Evolutionary conservation across 2,329 filamentous ascomycete genomes (phyloP).

Genomic region (Claviceps pazoutovae): DNA sequence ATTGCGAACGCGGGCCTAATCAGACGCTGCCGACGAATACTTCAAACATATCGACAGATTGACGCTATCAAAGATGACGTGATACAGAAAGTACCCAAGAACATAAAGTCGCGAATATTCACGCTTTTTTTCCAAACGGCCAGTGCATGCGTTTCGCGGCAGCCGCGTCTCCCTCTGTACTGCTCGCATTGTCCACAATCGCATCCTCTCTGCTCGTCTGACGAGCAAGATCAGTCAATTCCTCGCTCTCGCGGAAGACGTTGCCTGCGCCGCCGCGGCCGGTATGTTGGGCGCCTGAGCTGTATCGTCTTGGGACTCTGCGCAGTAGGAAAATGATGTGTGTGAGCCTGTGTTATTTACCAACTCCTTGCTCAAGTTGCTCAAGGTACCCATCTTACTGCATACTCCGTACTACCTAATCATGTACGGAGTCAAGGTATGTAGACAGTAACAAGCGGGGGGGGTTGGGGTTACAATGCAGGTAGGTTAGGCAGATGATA

Average conservation of each 20-base stretch:
- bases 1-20: no score
- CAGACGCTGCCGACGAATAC: no score
- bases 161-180: slow-evolving; percentile 9
- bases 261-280: slow-evolving; percentile 69
- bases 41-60: no score
- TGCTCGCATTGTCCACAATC: slow-evolving; percentile 16
- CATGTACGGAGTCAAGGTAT: no score
- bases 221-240: slow-evolving; percentile 18
- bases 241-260: slow-evolving; percentile 38
- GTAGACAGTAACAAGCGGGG: not conserved
- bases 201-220: slow-evolving; percentile 19
- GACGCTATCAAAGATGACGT: not conserved
- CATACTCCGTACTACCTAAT: no score
- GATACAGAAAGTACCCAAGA: not conserved
- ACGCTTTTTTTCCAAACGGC: slow-evolving; percentile 35
- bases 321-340: no score
- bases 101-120: slow-evolving; percentile 6
- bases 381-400: no score
- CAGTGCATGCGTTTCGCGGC: slow-evolving; percentile 33
- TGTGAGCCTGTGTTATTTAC: not conserved
- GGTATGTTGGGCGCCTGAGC: slow-evolving; percentile 47
- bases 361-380: no score
- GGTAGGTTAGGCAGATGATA: not conserved
- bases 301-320: slow-evolving; percentile 40
- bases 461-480: not conserved